Conservation (phyloP, 2,329 filamentous ascomycete genomes). For the Epichloe amarillans region DNA sequence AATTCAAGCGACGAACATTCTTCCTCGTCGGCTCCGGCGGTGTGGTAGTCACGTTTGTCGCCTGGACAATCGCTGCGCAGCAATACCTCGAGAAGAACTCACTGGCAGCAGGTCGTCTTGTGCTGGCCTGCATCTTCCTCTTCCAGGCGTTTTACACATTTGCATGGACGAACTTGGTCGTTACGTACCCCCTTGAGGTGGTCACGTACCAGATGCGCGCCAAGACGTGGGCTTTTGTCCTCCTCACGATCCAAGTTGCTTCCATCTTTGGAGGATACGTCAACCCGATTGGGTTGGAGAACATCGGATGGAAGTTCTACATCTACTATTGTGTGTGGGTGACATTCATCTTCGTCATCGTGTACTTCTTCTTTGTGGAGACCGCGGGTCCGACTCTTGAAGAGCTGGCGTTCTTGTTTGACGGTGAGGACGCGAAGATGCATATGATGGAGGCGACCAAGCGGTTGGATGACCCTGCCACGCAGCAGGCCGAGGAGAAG, state of each 20-base stretch:
- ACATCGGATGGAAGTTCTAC: constrained; percentile 28
- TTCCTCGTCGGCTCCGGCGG: constrained; percentile 26
- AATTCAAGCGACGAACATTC: constrained; percentile 24
- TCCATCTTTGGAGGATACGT: constrained; percentile 26
- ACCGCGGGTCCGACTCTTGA: constrained; percentile 24
- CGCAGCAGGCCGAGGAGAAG: constrained; percentile 3
- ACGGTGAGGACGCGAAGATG: constrained; percentile 14
- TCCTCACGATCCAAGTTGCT: constrained; percentile 25
- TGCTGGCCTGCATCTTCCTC: constrained; percentile 28
- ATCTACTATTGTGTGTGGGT: constrained; percentile 29
- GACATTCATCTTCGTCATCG: constrained; percentile 21
- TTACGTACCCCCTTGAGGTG: constrained; percentile 29
- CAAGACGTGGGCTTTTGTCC: constrained; percentile 27
- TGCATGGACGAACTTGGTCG: constrained; percentile 29
- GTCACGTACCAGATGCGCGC: constrained; percentile 29
- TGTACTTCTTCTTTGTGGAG: constrained; percentile 28
- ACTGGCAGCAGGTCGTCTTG: constrained; percentile 19
- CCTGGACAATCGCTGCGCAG: constrained; percentile 26
- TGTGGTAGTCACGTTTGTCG: constrained; percentile 24
- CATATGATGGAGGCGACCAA: constrained; percentile 12
- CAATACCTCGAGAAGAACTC: constrained; percentile 22
- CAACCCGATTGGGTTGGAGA: constrained; percentile 24
- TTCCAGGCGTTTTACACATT: constrained; percentile 29
- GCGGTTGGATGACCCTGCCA: constrained; percentile 4
- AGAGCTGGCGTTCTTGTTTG: constrained; percentile 20